Conservation (phyloP, 192 early-diverging fungal genomes). For the Backusella macrospora region DNA sequence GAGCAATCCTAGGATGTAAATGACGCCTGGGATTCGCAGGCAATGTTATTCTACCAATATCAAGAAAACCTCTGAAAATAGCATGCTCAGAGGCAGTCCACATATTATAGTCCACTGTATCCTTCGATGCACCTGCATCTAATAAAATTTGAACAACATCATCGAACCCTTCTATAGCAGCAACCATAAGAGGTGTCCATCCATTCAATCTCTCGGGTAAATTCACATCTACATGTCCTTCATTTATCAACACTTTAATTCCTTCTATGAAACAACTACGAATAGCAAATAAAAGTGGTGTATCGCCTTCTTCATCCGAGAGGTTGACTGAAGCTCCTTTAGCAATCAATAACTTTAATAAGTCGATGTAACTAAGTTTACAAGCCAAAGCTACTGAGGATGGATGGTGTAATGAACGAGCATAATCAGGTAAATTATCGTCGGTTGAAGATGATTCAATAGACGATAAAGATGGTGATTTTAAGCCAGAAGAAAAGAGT, state of each 20-base stretch:
- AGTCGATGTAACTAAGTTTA: constrained; percentile 49
- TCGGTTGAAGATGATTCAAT: neutral
- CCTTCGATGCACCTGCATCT: constrained; percentile 52
- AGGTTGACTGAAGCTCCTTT: constrained; percentile 59
- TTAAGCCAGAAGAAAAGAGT: constrained; percentile 18
- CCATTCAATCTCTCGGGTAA: constrained; percentile 56
- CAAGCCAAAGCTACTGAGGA: constrained; percentile 57
- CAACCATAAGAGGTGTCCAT: constrained; percentile 62
- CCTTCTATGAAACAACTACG: constrained; percentile 56
- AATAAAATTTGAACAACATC: constrained; percentile 57
- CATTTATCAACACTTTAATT: constrained; percentile 47
- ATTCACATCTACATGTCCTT: constrained; percentile 45
- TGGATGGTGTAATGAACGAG: constrained; percentile 22
- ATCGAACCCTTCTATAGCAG: constrained; percentile 63
- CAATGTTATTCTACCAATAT: constrained; percentile 50
- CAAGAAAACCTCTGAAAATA: constrained; percentile 57
- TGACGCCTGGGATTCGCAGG: constrained; percentile 12
- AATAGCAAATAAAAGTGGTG: constrained; percentile 55
- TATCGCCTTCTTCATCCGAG: constrained; percentile 70
- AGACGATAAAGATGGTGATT: constrained; percentile 1
- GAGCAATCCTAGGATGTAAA: neutral
- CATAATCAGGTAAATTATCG: constrained; percentile 23
- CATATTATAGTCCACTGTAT: constrained; percentile 47
- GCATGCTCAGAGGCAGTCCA: constrained; percentile 69
- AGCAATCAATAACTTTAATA: constrained; percentile 53